Conservation (phyloP, 345 rosid species). For the Murraya paniculata region DNA sequence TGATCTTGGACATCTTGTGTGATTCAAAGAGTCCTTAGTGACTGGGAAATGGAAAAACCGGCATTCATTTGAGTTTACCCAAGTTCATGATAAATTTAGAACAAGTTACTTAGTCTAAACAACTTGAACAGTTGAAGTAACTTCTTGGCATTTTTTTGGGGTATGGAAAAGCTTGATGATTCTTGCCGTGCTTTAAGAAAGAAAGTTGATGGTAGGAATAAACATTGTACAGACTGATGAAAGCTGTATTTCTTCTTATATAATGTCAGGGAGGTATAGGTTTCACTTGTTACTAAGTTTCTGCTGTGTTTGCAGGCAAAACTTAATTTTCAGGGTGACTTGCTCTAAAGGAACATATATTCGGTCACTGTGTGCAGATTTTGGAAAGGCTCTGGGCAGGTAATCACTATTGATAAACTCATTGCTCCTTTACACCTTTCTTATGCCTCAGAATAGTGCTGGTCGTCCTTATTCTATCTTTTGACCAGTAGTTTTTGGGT, state of each 20-base stretch:
- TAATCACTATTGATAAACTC: conserved; percentile 17
- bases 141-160: too few species aligned
- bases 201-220: not conserved
- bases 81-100: not conserved
- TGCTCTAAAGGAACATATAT: conserved; percentile 96
- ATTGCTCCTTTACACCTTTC: too few species aligned
- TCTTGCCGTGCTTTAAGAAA: not conserved
- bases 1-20: not conserved
- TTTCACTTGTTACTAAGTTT: not conserved
- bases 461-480: too few species aligned
- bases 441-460: too few species aligned
- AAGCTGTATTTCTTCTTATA: not conserved
- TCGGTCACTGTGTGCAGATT: conserved; percentile 91
- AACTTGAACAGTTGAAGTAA: too few species aligned
- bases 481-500: too few species aligned
- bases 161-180: not conserved
- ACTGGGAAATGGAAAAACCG: not conserved
- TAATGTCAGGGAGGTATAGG: not conserved
- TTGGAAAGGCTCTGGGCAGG: conserved; percentile 93
- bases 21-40: not conserved
- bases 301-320: conserved; percentile 59
- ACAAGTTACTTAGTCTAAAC: not conserved
- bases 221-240: not conserved
- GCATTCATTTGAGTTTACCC: not conserved
- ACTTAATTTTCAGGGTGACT: conserved; percentile 74